These are phyloP conservation scores for Jacaranda copaia DNA, from an alignment of 257 asterid species.

Conservation along the genomic window DNA sequence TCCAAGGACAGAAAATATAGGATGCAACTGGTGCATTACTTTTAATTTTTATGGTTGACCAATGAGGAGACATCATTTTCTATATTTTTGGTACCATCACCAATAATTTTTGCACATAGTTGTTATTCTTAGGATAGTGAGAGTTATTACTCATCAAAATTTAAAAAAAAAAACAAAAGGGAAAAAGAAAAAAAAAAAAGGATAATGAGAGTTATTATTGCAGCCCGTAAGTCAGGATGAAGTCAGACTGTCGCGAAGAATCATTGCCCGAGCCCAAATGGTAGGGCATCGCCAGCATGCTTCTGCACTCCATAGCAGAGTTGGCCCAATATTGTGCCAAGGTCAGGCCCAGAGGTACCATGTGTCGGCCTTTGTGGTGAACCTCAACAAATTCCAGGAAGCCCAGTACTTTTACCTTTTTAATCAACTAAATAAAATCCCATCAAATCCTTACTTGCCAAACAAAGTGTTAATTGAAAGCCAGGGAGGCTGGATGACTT, in stretches of 20 bases:
- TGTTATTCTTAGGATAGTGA: background rate
- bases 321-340: too few species aligned
- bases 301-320: too few species aligned
- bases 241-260: background rate
- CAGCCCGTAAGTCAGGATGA: background rate
- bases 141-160: background rate
- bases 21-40: background rate
- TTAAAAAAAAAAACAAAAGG: too few species aligned
- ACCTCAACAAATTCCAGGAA: too few species aligned
- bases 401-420: too few species aligned
- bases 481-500: background rate
- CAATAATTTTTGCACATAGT: background rate
- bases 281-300: too few species aligned
- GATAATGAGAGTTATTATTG: background rate
- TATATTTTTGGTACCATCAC: background rate
- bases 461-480: background rate
- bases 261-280: too few species aligned
- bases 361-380: too few species aligned
- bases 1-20: too few species aligned
- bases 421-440: too few species aligned
- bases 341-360: too few species aligned
- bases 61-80: background rate
- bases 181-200: background rate
- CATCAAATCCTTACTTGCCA: background rate
- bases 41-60: background rate